Base-by-base conservation (phyloP, 2,329 filamentous ascomycete genomes). In the Penicillium sp. region DNA sequence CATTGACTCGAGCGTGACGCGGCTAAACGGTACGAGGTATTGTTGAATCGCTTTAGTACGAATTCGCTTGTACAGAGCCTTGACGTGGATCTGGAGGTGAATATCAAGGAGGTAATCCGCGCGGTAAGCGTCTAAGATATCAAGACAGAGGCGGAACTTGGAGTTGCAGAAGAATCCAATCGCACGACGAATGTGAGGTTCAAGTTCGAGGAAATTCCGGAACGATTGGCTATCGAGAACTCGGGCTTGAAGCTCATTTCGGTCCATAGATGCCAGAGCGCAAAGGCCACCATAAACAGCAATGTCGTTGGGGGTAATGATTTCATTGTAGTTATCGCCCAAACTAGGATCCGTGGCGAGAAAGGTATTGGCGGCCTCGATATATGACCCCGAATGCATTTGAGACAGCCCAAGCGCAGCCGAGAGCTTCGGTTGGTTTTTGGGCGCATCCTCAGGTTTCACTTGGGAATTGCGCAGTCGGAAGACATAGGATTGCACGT, bases 121-220 rank as follows among this genome's bases (percentile, higher is more conserved):
- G 33, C 80, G 80, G 62, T 92, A 90, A 4, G 79, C 76, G 55
- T 92, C 85, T 0, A 98, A 75, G 23, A 90, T 86, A 31, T 80
- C 75, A 30, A 98, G 72, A 61, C 90, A 96, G 29, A 77, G 77
- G 7, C 85, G 83, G 64, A 95, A 98, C 54, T 93, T 85, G 44
- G 86, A 87, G 51, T 84, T 87, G 52, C 90, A 86, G 67, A 95
- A 98, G 59, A 86, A 82, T 6, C 78, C 79, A 52, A 98, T 84
- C 9, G 92, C 90, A 41, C 89, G 89, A 47, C 92, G 85, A 45
- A 98, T 84, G 56, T 96, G 90, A 3, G 90, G 88, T 64, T 96
- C 92, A 1, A 93, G 75, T 61, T 96, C 92, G 10, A 98, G 76
- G 59, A 92, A 95, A 30, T 77, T 79, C 35, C 92, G 83, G 69